Base-by-base conservation (phyloP, 2,329 filamentous ascomycete species). In the Dactylellina drechsleri region DNA sequence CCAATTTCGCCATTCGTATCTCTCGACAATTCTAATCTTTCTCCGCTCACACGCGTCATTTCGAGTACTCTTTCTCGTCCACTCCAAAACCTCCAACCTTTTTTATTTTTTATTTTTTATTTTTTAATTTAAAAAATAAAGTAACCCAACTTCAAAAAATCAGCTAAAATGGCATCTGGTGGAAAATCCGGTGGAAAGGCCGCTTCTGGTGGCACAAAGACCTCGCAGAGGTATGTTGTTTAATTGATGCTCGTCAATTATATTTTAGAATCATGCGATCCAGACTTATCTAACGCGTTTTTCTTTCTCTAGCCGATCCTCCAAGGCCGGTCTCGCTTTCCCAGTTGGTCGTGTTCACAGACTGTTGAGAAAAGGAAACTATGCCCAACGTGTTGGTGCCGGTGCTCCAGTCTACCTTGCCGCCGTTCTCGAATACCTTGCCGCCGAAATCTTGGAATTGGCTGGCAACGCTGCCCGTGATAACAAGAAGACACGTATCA, bases 401-500 rank as follows among this genome's bases (percentile, higher is more conserved):
- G 87, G 87, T 86, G 94, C 94, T 79, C 94, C 94, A 78, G 94
- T 98, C 82, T 98, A 98, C 84, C 91, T 98, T 78, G 94, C 94
- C 79, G 94, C 94, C 67, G 95, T 99, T 66, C 92, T 99, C 58
- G 95, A 99, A 86, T 99, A 99, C 84, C 91, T 99, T 75, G 94
- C 95, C 80, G 95, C 95, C 79, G 95, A 99, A 87, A 97, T 99
- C 81, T 93, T 99, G 82, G 95, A 99, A 86, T 86, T 99, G 86
- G 95, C 95, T 84, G 95, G 95, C 81, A 99, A 99, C 85, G 95
- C 95, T 81, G 95, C 95, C 78, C 94, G 95, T 81, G 95, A 99
- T 87, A 97, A 98, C 90, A 99, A 99, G 92, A 98, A 98, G 91
- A 99, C 94, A 79, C 93, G 95, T 91, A 99, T 99, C 86, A 99